Percentiles rank a stretch among this genome's conserved stretches.
Conservation (phyloP, 2,329 filamentous ascomycete genomes). For the Aspergillus fischeri region DNA sequence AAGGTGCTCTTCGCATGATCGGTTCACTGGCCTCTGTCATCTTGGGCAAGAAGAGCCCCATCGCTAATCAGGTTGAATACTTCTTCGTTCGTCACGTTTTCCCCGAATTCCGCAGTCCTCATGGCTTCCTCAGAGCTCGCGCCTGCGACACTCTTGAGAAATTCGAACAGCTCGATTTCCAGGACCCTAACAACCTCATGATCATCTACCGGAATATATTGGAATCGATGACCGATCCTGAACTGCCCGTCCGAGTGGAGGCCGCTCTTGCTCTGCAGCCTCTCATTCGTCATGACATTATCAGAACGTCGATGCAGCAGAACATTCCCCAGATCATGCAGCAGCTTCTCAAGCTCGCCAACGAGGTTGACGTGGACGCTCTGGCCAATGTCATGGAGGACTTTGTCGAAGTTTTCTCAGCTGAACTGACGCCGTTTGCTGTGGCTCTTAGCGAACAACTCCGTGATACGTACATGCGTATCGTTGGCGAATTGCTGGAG, state of each 20-base stretch:
- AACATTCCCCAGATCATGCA: constrained; percentile 99
- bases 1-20: constrained; percentile 95
- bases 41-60: constrained; percentile 95
- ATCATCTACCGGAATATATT: constrained; percentile 96
- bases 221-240: constrained; percentile 93
- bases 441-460: constrained; percentile 94
- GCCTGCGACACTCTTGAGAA: constrained; percentile 98
- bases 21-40: constrained; percentile 91
- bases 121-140: constrained; percentile 88
- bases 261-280: constrained; percentile 92
- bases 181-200: constrained; percentile 91
- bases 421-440: constrained; percentile 92
- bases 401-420: constrained; percentile 97
- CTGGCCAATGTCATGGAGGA: constrained; percentile 99
- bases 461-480: constrained; percentile 90
- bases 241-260: constrained; percentile 88
- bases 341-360: constrained; percentile 91
- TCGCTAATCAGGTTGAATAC: constrained; percentile 95
- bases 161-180: constrained; percentile 95
- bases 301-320: constrained; percentile 91
- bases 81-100: constrained; percentile 98
- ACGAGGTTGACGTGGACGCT: constrained; percentile 96
- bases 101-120: constrained; percentile 88
- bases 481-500: constrained; percentile 85
- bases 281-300: constrained; percentile 90